Conservation (phyloP, 495 filamentous ascomycete species). For the Aspergillus conjunctus region DNA sequence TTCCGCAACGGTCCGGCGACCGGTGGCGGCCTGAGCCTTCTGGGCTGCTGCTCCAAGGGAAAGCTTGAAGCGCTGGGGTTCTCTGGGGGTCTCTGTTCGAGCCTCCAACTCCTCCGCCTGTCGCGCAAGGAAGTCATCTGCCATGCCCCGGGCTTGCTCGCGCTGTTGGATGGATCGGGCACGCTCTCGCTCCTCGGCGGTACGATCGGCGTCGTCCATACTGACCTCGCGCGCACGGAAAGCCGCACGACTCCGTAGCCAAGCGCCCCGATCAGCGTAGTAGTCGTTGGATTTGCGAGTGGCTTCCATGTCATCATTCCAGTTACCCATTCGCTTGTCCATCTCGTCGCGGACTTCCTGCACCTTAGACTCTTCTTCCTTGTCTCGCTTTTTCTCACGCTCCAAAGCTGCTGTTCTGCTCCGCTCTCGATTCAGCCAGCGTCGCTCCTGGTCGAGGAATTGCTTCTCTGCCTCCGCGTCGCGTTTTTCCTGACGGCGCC, state of each 20-base stretch:
- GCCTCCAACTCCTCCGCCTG: slow-evolving; percentile 82
- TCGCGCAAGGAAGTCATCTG: slow-evolving; percentile 88
- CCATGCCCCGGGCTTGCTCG: slow-evolving; percentile 81
- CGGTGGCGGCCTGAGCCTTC: slow-evolving; percentile 71
- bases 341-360: slow-evolving; percentile 67
- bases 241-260: slow-evolving; percentile 77
- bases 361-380: slow-evolving; percentile 61
- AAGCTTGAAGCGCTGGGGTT: slow-evolving; percentile 89
- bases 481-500: slow-evolving; percentile 68
- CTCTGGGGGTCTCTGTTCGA: slow-evolving; percentile 57
- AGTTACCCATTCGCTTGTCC: slow-evolving; percentile 73
- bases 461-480: slow-evolving; percentile 75
- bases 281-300: slow-evolving; percentile 75
- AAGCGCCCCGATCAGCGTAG: slow-evolving; percentile 79
- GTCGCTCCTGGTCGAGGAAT: slow-evolving; percentile 82
- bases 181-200: slow-evolving; percentile 72
- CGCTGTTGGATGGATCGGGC: slow-evolving; percentile 67
- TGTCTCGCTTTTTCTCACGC: slow-evolving; percentile 77
- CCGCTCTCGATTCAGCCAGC: slow-evolving; percentile 87
- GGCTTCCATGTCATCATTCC: slow-evolving; percentile 85
- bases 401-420: slow-evolving; percentile 80
- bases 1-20: slow-evolving; percentile 82
- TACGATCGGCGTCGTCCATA: slow-evolving; percentile 79
- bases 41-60: slow-evolving; percentile 88
- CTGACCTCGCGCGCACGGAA: slow-evolving; percentile 72